Percentiles rank a stretch among this genome's conserved stretches.
Evolutionary conservation across 768 basidiomycete species (phyloP).

Genomic region (Pleurotus giganteus): DNA sequence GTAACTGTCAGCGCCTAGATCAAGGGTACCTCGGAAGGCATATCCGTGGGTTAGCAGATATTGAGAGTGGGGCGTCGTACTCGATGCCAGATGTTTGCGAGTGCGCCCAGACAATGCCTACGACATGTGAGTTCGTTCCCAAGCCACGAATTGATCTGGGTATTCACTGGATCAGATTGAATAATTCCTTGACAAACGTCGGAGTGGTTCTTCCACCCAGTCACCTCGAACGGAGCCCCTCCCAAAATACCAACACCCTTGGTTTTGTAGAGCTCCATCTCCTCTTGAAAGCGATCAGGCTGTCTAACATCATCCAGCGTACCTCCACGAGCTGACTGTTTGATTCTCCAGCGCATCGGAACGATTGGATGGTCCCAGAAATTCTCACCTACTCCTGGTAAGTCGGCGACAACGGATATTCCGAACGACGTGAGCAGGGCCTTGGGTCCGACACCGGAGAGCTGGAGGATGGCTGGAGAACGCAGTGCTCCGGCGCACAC

Average conservation of each 20-base stretch:
- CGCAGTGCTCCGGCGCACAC: conserved; percentile 6
- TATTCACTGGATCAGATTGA: background rate
- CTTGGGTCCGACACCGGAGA: conserved; percentile 64
- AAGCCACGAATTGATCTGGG: background rate
- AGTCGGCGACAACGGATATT: conserved; percentile 58
- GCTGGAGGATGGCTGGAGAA: conserved; percentile 1
- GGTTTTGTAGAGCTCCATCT: background rate
- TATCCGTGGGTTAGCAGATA: background rate
- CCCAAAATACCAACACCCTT: background rate
- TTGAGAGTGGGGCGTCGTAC: background rate
- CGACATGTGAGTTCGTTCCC: background rate
- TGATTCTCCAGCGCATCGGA: conserved; percentile 1
- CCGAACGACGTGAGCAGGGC: conserved; percentile 47
- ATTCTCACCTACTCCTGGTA: conserved; percentile 73
- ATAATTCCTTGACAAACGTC: background rate
- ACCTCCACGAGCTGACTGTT: background rate
- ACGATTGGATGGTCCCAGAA: conserved; percentile 71
- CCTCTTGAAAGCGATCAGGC: background rate
- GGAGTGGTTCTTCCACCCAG: background rate
- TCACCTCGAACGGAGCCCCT: background rate
- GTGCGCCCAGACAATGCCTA: background rate
- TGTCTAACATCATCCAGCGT: conserved; percentile 1
- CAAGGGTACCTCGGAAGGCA: background rate
- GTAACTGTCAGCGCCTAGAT: background rate
- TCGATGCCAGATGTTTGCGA: background rate